Percentiles rank a stretch among this genome's conserved stretches.
phyloP scores from a whole-genome alignment of 2,329 filamentous ascomycete species.

The Cucurbitaria berberidis region DNA sequence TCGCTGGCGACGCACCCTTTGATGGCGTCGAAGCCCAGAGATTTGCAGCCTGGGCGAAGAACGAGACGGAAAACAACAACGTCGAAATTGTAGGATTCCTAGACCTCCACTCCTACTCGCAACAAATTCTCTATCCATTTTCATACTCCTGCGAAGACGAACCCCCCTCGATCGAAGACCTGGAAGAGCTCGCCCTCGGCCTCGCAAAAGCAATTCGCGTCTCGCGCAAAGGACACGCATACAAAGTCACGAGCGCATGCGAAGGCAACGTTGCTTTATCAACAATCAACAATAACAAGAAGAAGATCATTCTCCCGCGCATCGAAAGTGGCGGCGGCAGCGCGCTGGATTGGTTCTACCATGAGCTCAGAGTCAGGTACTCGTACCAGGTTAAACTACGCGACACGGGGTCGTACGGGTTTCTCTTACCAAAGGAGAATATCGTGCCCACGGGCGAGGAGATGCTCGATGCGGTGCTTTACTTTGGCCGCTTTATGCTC shows the following conservation, averaged over 20 bases:
- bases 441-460: slow-evolving; percentile 92
- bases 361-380: slow-evolving; percentile 79
- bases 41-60: slow-evolving; percentile 82
- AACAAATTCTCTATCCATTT: slow-evolving; percentile 93
- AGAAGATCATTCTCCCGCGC: slow-evolving; percentile 53
- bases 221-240: slow-evolving; percentile 73
- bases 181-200: slow-evolving; percentile 87
- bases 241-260: slow-evolving; percentile 79
- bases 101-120: slow-evolving; percentile 93
- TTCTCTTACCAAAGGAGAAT: slow-evolving; percentile 82
- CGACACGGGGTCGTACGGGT: slow-evolving; percentile 93
- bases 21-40: slow-evolving; percentile 78
- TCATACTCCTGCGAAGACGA: slow-evolving; percentile 78
- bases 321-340: slow-evolving; percentile 82
- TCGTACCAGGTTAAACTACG: slow-evolving; percentile 94
- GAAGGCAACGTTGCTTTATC: slow-evolving; percentile 70
- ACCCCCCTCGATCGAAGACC: slow-evolving; percentile 87
- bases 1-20: slow-evolving; percentile 82
- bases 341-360: slow-evolving; percentile 94
- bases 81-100: slow-evolving; percentile 82
- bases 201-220: slow-evolving; percentile 87
- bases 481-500: slow-evolving; percentile 80
- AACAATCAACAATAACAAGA: slow-evolving; percentile 31
- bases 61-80: slow-evolving; percentile 73
- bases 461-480: slow-evolving; percentile 80